These are phyloP conservation scores for Trichoderma asperellum DNA, from an alignment of 2,329 filamentous ascomycete species.

Conservation along the genomic window DNA sequence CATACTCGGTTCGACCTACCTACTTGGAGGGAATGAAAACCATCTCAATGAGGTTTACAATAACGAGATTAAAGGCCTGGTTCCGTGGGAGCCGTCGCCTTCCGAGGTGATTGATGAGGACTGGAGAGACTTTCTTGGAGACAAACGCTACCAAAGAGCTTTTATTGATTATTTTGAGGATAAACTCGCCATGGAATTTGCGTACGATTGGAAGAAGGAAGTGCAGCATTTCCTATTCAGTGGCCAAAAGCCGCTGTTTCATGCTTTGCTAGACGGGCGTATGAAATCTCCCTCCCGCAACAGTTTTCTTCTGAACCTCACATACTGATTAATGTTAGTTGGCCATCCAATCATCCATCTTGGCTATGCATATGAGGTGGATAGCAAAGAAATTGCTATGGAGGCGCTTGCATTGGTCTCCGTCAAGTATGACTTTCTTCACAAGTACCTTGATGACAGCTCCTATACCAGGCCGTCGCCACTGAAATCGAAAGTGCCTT, in stretches of 20 bases:
- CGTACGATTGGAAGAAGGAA: slow-evolving; percentile 84
- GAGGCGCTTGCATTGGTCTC: slow-evolving; percentile 77
- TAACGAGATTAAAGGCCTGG: slow-evolving; percentile 68
- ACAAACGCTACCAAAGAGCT: slow-evolving; percentile 80
- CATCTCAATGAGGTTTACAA: slow-evolving; percentile 85
- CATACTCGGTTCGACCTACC: slow-evolving; percentile 80
- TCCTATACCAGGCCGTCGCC: slow-evolving; percentile 69
- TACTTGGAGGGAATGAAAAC: slow-evolving; percentile 74
- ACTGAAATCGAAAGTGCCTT: slow-evolving; percentile 63
- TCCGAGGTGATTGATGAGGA: slow-evolving; percentile 81
- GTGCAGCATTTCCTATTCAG: slow-evolving; percentile 76
- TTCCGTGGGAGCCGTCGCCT: slow-evolving; percentile 82
- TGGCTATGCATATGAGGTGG: slow-evolving; percentile 89
- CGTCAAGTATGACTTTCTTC: slow-evolving; percentile 61
- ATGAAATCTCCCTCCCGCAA: slow-evolving; percentile 42
- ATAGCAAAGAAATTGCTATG: slow-evolving; percentile 82
- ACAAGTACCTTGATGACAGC: slow-evolving; percentile 72
- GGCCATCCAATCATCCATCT: slow-evolving; percentile 93
- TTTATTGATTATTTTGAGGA: slow-evolving; percentile 97
- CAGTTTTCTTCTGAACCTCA: not conserved
- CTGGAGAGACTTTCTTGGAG: slow-evolving; percentile 84
- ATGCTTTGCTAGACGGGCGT: slow-evolving; percentile 79
- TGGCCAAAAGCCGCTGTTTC: slow-evolving; percentile 76
- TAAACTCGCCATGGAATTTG: slow-evolving; percentile 70
- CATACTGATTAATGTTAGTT: slow-evolving; percentile 55